Evolutionary conservation across 1,284 basidiomycete genomes (phyloP).

Genomic region (Malassezia vespertilionis): DNA sequence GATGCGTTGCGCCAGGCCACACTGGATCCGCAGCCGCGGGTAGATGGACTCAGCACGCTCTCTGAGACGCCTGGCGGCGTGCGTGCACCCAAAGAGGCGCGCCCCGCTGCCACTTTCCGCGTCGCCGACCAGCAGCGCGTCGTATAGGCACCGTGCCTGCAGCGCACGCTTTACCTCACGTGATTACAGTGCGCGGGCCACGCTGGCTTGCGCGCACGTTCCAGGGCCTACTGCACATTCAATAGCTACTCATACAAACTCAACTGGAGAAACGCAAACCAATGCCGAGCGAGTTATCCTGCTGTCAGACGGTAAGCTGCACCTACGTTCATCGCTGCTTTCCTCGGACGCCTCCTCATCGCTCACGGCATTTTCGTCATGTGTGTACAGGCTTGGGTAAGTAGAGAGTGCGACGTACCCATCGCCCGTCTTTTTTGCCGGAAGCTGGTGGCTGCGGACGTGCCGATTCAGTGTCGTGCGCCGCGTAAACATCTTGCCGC

Average conservation of each 20-base stretch:
- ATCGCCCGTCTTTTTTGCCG: slow-evolving; percentile 21
- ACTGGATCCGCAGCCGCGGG: not conserved
- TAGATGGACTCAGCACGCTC: not conserved
- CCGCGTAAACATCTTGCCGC: slow-evolving; percentile 46
- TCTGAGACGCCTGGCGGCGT: not conserved
- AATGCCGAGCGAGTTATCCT: no score
- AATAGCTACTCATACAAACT: no score
- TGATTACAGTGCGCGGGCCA: no score
- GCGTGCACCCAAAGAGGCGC: not conserved
- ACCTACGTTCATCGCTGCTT: not conserved
- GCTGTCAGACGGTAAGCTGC: no score
- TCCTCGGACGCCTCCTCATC: slow-evolving; percentile 21
- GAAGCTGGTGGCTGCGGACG: slow-evolving; percentile 34
- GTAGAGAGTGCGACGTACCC: slow-evolving; percentile 1
- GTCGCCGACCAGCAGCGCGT: slow-evolving; percentile 2
- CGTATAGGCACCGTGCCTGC: slow-evolving; percentile 2
- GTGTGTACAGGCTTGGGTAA: slow-evolving; percentile 15
- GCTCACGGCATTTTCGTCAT: slow-evolving; percentile 27
- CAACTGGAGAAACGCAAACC: no score
- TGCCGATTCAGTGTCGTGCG: slow-evolving; percentile 47
- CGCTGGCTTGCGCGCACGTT: no score
- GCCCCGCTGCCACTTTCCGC: not conserved
- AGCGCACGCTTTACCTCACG: no score
- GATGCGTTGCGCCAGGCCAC: slow-evolving; percentile 5
- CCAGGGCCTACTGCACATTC: no score